phyloP scores from a whole-genome alignment of 2,329 filamentous ascomycete genomes.

The Diaporthe caulivora region DNA sequence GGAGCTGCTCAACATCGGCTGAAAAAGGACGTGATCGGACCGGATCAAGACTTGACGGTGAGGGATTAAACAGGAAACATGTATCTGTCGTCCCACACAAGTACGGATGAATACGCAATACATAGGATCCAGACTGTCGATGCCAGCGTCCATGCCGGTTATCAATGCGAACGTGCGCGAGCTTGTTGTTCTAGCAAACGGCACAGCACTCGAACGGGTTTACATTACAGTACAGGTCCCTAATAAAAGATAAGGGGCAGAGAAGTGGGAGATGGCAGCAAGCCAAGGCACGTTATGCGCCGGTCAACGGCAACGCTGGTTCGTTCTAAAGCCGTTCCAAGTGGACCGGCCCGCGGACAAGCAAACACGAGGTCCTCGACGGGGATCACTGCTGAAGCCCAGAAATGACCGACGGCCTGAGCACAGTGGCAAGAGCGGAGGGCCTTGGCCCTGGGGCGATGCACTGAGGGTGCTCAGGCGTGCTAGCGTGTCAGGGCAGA shows the following conservation, averaged over 20 bases:
- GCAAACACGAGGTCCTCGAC: constrained; percentile 6
- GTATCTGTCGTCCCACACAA: neutral
- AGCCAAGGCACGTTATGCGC: no score
- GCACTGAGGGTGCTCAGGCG: neutral
- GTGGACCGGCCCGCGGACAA: neutral
- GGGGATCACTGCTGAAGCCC: constrained; percentile 19
- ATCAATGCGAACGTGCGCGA: neutral
- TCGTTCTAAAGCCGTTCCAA: neutral
- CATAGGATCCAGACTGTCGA: neutral
- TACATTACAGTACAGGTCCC: no score
- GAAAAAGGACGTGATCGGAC: neutral
- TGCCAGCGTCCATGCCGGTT: neutral
- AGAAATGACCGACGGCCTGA: constrained; percentile 1
- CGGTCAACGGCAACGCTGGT: neutral
- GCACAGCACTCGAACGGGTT: no score
- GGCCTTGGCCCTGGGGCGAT: no score
- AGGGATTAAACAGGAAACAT: constrained; percentile 1
- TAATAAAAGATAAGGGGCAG: neutral
- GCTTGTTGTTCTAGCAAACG: no score
- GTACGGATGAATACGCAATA: neutral
- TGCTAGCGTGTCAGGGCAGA: neutral
- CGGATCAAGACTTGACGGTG: neutral
- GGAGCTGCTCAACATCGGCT: constrained; percentile 3
- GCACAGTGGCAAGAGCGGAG: constrained; percentile 8
- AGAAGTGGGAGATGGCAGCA: no score